Evolutionary conservation across 176 grass and related monocot species (phyloP), one percentile per base, ranked within the genome.

Genomic region (Juncus effusus): DNA sequence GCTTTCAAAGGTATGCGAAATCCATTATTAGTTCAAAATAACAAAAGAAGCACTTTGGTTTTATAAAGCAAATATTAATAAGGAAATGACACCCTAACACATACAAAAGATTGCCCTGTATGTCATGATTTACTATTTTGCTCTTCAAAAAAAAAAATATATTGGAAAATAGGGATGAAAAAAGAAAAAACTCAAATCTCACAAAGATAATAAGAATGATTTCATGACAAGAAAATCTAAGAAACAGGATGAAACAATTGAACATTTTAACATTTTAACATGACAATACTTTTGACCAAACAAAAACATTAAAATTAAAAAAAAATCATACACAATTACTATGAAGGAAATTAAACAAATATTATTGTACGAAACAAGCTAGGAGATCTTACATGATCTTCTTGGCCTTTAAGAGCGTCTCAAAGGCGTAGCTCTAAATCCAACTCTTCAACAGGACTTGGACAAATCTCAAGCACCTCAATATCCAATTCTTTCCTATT

Each of bases 341-440:
- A 59, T 56, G 44, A 36, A 36, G 5, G 11, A 14, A 35, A 45
- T 5, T 44, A 72, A 72, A 7, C 52, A 47, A 16, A 14, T 58
- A 45, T 72, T 72, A 72, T 19, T 72, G 13, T 59, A 72, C 41
- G 52, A 72, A 72, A 35, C 53, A 72, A 28, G 38, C 11, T 36
- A 50, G 42, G 42, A 59, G 54, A 16, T 40, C 53, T 72, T 58
- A 72, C 69, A 58, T 11, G 9, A 75, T 72, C 57, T 86, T 82
- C 36, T 86, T 81, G 13, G 70, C 5, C 79, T 81, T 28, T 79
- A 66, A 77, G 80, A 6, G 75, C 35, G 69, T 72, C 66, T 56
- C 90, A 80, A 13, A 95, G 86, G 73, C 83, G 79, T 63, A 95
- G 90, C 66, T 95, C 90, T 54, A 95, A 86, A 90, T 95, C 90